Evolutionary conservation across 148 eudicot genomes (phyloP).

Genomic region (Polygonum aviculare): DNA sequence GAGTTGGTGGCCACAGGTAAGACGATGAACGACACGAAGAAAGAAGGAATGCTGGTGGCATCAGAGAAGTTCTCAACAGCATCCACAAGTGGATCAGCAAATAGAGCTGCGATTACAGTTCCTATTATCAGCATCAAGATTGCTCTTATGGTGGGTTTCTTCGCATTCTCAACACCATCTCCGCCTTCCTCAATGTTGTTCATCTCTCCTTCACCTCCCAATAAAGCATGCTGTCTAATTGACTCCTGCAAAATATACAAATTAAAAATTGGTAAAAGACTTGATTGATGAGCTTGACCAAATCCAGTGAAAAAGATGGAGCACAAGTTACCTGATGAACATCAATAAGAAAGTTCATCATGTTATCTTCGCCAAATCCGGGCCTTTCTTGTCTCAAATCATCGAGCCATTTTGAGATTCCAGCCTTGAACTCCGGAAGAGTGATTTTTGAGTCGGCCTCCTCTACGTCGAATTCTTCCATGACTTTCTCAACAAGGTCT

Average conservation of each 20-base stretch:
- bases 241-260: not conserved
- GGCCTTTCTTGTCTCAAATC: constrained; percentile 2
- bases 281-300: too few relatives aligned
- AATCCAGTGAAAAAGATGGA: too few relatives aligned
- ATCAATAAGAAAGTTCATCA: constrained; percentile 28
- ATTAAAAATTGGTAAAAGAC: not conserved
- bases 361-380: constrained; percentile 8
- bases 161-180: constrained; percentile 33
- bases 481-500: constrained; percentile 45
- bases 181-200: constrained; percentile 30
- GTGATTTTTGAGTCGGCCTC: constrained; percentile 31
- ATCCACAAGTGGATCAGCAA: constrained; percentile 90
- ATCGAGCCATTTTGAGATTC: constrained; percentile 43
- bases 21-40: constrained; percentile 81
- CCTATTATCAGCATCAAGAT: constrained; percentile 47
- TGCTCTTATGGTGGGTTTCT: constrained; percentile 49
- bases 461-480: constrained; percentile 57
- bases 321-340: constrained; percentile 39
- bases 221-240: constrained; percentile 39
- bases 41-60: constrained; percentile 82
- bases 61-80: constrained; percentile 71
- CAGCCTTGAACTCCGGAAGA: constrained; percentile 40
- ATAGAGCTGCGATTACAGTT: constrained; percentile 61
- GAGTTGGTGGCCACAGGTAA: constrained; percentile 73
- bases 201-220: constrained; percentile 16